These are phyloP conservation scores for Boletus vermiculosoides DNA, from an alignment of 768 basidiomycete genomes.

Conservation along the genomic window DNA sequence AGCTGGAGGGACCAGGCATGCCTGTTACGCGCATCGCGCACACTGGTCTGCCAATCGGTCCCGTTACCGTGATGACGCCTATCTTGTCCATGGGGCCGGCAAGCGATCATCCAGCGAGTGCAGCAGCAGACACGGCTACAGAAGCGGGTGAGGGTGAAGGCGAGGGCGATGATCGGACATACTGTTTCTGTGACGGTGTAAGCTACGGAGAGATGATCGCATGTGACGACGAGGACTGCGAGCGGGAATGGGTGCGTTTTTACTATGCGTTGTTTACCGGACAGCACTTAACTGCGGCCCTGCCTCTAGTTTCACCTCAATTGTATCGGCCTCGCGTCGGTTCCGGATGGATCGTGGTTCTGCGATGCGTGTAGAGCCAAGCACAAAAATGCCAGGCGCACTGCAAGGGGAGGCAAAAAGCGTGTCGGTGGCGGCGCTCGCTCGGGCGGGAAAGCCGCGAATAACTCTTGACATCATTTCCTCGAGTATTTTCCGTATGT, in stretches of 20 bases:
- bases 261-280: slow-evolving; percentile 3
- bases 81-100: slow-evolving; percentile 26
- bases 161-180: slow-evolving; percentile 58
- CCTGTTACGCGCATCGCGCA: slow-evolving; percentile 53
- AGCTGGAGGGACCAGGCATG: slow-evolving; percentile 78
- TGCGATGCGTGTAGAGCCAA: slow-evolving; percentile 66
- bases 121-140: slow-evolving; percentile 39
- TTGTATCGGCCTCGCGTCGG: slow-evolving; percentile 65
- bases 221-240: slow-evolving; percentile 80
- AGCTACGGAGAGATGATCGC: slow-evolving; percentile 96
- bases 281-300: slow-evolving; percentile 12
- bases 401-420: slow-evolving; percentile 53
- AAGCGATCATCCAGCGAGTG: slow-evolving; percentile 35
- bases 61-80: slow-evolving; percentile 26
- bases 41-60: slow-evolving; percentile 22
- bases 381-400: slow-evolving; percentile 48
- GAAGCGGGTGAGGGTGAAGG: slow-evolving; percentile 55
- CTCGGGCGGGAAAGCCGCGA: slow-evolving; percentile 30
- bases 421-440: slow-evolving; percentile 39
- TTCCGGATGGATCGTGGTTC: slow-evolving; percentile 74
- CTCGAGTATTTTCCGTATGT: slow-evolving; percentile 14
- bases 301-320: slow-evolving; percentile 69
- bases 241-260: slow-evolving; percentile 81
- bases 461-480: slow-evolving; percentile 25
- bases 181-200: slow-evolving; percentile 82